Evolutionary conservation across 2,329 filamentous ascomycete genomes (phyloP).

Genomic region (Fusarium odoratissimum): DNA sequence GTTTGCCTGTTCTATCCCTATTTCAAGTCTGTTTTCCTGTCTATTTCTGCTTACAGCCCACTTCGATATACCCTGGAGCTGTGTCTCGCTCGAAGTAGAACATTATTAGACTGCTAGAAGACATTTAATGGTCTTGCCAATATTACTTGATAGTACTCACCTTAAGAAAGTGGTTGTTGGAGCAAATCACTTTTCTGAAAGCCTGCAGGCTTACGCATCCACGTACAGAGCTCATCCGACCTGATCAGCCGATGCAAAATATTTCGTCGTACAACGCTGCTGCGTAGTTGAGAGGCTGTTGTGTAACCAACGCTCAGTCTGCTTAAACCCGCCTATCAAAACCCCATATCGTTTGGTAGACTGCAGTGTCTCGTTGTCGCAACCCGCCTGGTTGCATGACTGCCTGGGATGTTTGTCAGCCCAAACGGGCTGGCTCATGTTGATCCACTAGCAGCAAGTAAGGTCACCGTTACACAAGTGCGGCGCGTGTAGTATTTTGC

Average conservation of each 20-base stretch:
- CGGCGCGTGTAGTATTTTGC: constrained; percentile 9
- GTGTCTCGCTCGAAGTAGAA: constrained; percentile 7
- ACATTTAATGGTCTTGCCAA: background rate
- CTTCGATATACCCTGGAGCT: constrained; percentile 21
- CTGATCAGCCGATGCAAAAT: constrained; percentile 12
- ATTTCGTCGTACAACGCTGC: constrained; percentile 14
- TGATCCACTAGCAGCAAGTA: constrained; percentile 4
- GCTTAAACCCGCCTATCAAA: constrained; percentile 6
- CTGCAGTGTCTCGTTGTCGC: background rate
- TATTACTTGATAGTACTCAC: constrained; percentile 4
- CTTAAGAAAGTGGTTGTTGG: background rate
- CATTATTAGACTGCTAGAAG: constrained; percentile 8
- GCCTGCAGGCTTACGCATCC: background rate
- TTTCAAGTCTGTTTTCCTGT: constrained; percentile 15
- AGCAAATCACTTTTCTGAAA: background rate
- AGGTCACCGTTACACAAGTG: constrained; percentile 28
- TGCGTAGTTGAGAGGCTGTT: background rate
- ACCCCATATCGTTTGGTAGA: background rate
- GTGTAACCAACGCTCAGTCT: constrained; percentile 25
- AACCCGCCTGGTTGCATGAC: constrained; percentile 4
- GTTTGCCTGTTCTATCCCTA: constrained; percentile 14
- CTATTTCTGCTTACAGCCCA: constrained; percentile 15
- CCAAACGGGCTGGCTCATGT: background rate
- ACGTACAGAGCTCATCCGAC: background rate
- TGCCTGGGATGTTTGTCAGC: background rate